Base-by-base conservation (phyloP, 371 early-diverging fungal species). In the Mortierella sp. region DNA sequence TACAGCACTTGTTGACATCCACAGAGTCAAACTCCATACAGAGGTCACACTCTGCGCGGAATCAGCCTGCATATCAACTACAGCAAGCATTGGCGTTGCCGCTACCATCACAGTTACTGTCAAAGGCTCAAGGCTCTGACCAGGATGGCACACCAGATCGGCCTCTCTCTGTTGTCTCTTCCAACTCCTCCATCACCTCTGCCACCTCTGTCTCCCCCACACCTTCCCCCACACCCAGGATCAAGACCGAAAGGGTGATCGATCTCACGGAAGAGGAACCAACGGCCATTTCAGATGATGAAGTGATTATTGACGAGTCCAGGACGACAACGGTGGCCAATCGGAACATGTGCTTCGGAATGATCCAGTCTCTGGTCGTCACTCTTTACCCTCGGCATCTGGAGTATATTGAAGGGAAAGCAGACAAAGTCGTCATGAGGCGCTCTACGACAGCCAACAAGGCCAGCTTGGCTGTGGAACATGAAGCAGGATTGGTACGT, bases 301-400 rank as follows among this genome's bases (percentile, higher is more conserved):
- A 76, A 8, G 70, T 76, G 8, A 47, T 53, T 18, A 76, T 76
- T 58, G 76, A 76, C 30, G 76, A 76, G 45, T 69, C 69, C 39
- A 64, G 45, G 46, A 69, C 76, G 7, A 76, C 76, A 16, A 61
- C 76, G 12, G 58, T 69, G 24, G 61, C 71, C 4, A 80, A 80
- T 31, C 62, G 78, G 63, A 59, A 80, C 48, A 64, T 82, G 24
- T 82, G 82, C 30, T 81, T 67, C 64, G 82, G 82, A 23, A 72
- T 80, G 67, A 54, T 80, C 31, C 54, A 74, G 23, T 72, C 74
- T 6, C 56, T 67, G 28, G 71, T 81, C 19, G 61, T 76, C 6
- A 66, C 74, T 9, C 71, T 82, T 12, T 60, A 79, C 18, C 71
- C 67, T 3, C 58, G 76, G 30, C 64, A 67, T 27, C 51, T 70